phyloP scores from a whole-genome alignment of 164 flowering plant genomes.

The Umbilicus rupestris region DNA sequence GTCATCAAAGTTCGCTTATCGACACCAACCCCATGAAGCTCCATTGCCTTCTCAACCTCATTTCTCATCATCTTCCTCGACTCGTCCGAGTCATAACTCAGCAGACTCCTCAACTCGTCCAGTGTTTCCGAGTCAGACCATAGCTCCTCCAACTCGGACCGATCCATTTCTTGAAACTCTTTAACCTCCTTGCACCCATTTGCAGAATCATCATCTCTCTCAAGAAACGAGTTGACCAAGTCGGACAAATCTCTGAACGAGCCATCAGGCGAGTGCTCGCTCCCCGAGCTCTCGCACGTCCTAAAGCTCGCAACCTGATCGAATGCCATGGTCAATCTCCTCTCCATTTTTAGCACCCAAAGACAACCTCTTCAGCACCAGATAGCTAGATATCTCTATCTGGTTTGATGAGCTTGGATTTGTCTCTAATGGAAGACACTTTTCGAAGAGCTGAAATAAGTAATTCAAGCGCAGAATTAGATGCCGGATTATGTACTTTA shows the following conservation, averaged over 20 bases:
- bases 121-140: slow-evolving; percentile 19
- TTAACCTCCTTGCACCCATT: not conserved
- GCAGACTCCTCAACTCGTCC: slow-evolving; percentile 24
- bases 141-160: slow-evolving; percentile 7
- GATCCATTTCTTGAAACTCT: slow-evolving; percentile 6
- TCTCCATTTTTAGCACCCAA: not conserved
- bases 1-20: slow-evolving; percentile 44
- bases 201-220: slow-evolving; percentile 19
- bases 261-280: slow-evolving; percentile 44
- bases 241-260: slow-evolving; percentile 34
- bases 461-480: not conserved
- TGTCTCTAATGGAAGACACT: not conserved
- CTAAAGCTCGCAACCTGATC: slow-evolving; percentile 27
- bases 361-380: too few relatives aligned
- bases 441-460: not conserved
- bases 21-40: slow-evolving; percentile 14
- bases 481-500: not conserved
- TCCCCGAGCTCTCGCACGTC: slow-evolving; percentile 51
- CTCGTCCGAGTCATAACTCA: slow-evolving; percentile 13
- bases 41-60: slow-evolving; percentile 25
- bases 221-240: slow-evolving; percentile 55
- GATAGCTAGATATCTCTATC: too few relatives aligned
- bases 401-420: too few relatives aligned
- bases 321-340: slow-evolving; percentile 39
- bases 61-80: slow-evolving; percentile 21